A percentile compares a stretch with the other conserved stretches of the same genome.
Conservation (phyloP, 1,139 yeast genomes). For the Kazachstania sp. region DNA sequence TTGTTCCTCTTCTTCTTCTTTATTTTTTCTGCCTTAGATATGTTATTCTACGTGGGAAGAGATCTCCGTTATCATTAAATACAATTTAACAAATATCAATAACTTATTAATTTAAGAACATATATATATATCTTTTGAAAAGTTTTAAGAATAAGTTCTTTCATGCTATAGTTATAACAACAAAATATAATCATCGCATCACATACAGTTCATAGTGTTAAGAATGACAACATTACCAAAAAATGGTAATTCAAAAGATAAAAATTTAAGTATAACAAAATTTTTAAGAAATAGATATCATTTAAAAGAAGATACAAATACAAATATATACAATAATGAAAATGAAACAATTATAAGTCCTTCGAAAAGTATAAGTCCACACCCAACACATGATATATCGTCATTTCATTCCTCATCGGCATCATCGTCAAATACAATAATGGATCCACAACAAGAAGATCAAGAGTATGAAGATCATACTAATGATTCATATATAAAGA, state of each 20-base stretch:
- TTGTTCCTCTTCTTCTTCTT: too few species aligned
- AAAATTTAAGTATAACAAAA: neutral
- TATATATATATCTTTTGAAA: too few species aligned
- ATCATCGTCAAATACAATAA: too few species aligned
- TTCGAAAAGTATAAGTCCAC: too few species aligned
- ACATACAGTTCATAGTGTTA: too few species aligned
- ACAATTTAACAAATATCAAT: too few species aligned
- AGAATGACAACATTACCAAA: neutral
- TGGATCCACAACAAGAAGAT: neutral
- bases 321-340: neutral
- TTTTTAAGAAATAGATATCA: neutral
- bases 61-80: too few species aligned
- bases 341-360: neutral
- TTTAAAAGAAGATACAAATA: neutral
- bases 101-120: too few species aligned
- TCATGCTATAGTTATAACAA: too few species aligned
- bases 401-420: neutral
- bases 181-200: too few species aligned
- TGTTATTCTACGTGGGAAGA: neutral
- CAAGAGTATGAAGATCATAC: neutral
- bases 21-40: neutral
- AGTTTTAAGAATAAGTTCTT: too few species aligned
- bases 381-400: neutral
- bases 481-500: slow-evolving; percentile 13
- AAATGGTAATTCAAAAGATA: neutral